Conservation (phyloP, 2,329 filamentous ascomycete species). For the Microdochium paspali region DNA sequence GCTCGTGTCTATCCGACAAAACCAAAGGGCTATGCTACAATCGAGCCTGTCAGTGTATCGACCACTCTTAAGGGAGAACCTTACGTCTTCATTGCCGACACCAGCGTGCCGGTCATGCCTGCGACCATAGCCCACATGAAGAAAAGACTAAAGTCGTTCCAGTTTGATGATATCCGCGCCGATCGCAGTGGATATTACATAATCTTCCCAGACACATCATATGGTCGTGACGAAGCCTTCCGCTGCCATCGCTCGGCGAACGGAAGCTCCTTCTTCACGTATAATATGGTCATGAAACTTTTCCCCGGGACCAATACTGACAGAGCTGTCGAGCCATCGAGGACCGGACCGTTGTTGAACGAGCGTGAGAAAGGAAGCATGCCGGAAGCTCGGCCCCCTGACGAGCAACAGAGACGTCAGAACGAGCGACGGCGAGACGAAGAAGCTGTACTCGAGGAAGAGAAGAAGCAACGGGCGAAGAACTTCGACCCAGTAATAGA, state of each 20-base stretch:
- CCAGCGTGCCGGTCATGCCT: conserved; percentile 76
- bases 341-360: conserved; percentile 11
- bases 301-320: conserved; percentile 30
- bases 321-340: conserved; percentile 18
- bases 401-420: conserved; percentile 54
- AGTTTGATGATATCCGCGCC: conserved; percentile 71
- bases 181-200: conserved; percentile 87
- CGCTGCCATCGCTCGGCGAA: conserved; percentile 73
- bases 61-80: conserved; percentile 67
- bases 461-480: conserved; percentile 78
- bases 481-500: conserved; percentile 86
- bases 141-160: conserved; percentile 76
- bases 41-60: conserved; percentile 59
- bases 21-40: conserved; percentile 39
- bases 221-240: conserved; percentile 71
- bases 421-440: conserved; percentile 66
- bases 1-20: conserved; percentile 28
- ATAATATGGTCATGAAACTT: conserved; percentile 82
- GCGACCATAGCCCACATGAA: conserved; percentile 85
- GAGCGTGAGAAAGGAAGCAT: conserved; percentile 16
- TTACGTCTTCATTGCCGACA: conserved; percentile 83
- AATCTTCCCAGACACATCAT: conserved; percentile 70
- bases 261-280: conserved; percentile 81
- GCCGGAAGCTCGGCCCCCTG: conserved; percentile 44
- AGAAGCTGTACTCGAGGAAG: conserved; percentile 76